Base-by-base conservation (phyloP, 257 asterid species). In the Ophiorrhiza pumila region DNA sequence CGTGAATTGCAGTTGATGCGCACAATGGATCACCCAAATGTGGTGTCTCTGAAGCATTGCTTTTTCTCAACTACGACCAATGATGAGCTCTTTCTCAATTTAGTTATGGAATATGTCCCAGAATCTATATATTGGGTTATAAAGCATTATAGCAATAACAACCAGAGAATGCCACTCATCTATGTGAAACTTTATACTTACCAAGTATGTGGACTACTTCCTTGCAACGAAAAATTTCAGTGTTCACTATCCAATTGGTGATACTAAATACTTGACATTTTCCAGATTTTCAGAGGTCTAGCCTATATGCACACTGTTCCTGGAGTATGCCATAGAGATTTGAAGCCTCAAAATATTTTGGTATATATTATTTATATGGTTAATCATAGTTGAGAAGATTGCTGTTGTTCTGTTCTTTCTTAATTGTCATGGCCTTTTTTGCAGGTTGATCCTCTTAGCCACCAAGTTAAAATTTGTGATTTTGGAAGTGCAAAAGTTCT, bases 401-500 rank as follows among this genome's bases (percentile, higher is more conserved):
- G 59, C 14, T 63, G 8, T 25, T 50, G 45, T 22, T 61, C 32
- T 77, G 75, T 39, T 68, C 78, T 39, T 23, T 9, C 27, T 29
- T 22, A 18, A 53, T 74, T 70, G 17, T 53, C 25, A 22, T 62
- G 55, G 64, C 60, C 3, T 37, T 73, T 71, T 52, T 79, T 25
- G 59, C 84, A 93, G 98, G 98, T 91, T 74, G 90, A 94, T 76
- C 92, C 93, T 66, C 80, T 72, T 12, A 90, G 90, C 32, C 99
- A 94, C 78, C 95, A 88, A 75, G 95, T 94, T 65, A 94, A 94
- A 79, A 91, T 94, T 69, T 94, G 99, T 7, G 99, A 94, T 81
- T 91, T 94, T 81, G 98, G 98, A 80, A 93, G 98, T 81, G 98
- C 98, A 37, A 93, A 93, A 87, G 87, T 88, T 72, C 86, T 91